phyloP scores from a whole-genome alignment of 768 basidiomycete species.

The Rossbeevera mucosa region DNA sequence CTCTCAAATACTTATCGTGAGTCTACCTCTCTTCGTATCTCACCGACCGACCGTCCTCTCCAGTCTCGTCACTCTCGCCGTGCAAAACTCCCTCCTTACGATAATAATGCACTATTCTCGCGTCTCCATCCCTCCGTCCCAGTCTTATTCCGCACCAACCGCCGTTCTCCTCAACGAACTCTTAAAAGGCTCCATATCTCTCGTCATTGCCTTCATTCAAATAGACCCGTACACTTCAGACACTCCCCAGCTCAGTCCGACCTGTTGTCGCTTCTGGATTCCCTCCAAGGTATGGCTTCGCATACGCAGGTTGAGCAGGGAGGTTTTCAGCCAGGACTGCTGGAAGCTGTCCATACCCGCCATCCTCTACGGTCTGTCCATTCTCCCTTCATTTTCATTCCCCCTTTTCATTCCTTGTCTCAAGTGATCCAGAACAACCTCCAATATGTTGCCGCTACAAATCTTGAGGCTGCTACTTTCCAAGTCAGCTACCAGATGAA shows the following conservation, averaged over 20 bases:
- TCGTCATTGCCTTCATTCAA: conserved; percentile 74
- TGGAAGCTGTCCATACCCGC: conserved; percentile 98
- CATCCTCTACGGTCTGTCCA: conserved; percentile 71
- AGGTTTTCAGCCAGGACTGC: conserved; percentile 86
- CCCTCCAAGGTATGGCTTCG: conserved; percentile 39
- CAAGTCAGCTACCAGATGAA: conserved; percentile 98
- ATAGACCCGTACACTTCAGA: conserved; percentile 39
- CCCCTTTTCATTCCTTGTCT: conserved; percentile 7
- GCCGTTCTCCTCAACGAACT: conserved; percentile 94
- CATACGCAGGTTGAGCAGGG: conserved; percentile 53
- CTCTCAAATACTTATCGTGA: conserved; percentile 78
- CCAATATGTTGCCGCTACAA: conserved; percentile 91
- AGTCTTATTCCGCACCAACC: conserved; percentile 86
- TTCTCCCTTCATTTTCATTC: not conserved
- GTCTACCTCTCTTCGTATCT: conserved; percentile 26
- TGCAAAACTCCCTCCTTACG: conserved; percentile 87
- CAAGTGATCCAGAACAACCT: conserved; percentile 90
- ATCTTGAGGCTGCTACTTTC: conserved; percentile 93
- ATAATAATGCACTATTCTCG: conserved; percentile 98
- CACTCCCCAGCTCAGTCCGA: conserved; percentile 28
- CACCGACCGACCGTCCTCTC: not conserved
- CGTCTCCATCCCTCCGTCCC: conserved; percentile 68
- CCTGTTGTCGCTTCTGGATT: conserved; percentile 35
- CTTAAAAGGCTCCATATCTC: conserved; percentile 84
- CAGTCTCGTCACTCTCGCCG: conserved; percentile 78